phyloP scores from a whole-genome alignment of 208 protist genomes.

The Phytomonas serpens region DNA sequence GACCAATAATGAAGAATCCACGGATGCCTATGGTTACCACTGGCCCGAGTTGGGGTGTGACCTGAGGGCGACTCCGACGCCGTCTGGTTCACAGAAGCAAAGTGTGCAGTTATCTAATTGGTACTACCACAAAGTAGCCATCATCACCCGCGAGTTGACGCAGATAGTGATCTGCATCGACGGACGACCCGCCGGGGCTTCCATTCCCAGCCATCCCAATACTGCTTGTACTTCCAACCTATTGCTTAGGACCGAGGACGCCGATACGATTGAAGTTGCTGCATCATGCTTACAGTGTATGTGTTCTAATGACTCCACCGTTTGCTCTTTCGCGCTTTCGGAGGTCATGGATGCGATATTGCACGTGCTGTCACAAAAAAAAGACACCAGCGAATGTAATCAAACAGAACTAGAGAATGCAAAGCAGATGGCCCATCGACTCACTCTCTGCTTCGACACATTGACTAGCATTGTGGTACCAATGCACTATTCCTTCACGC shows the following conservation, averaged over 20 bases:
- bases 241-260: not conserved
- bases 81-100: not conserved
- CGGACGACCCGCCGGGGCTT: constrained; percentile 1
- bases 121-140: constrained; percentile 50
- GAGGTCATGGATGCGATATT: constrained; percentile 65
- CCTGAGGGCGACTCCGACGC: not conserved
- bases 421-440: constrained; percentile 14
- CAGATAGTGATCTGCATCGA: constrained; percentile 26
- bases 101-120: constrained; percentile 52
- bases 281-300: constrained; percentile 62
- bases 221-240: not conserved
- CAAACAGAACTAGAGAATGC: constrained; percentile 6
- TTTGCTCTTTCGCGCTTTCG: constrained; percentile 61
- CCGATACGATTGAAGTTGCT: constrained; percentile 24
- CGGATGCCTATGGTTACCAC: not conserved
- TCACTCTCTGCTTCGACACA: constrained; percentile 51
- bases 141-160: constrained; percentile 45
- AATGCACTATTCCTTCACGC: constrained; percentile 1
- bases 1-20: not conserved
- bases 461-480: constrained; percentile 51
- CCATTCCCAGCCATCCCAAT: not conserved
- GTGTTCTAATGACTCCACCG: constrained; percentile 42
- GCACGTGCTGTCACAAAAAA: constrained; percentile 20
- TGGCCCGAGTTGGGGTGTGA: not conserved
- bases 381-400: constrained; percentile 9